Base-by-base conservation (phyloP, 2,329 filamentous ascomycete species). In the Domatiomyces catenatus region DNA sequence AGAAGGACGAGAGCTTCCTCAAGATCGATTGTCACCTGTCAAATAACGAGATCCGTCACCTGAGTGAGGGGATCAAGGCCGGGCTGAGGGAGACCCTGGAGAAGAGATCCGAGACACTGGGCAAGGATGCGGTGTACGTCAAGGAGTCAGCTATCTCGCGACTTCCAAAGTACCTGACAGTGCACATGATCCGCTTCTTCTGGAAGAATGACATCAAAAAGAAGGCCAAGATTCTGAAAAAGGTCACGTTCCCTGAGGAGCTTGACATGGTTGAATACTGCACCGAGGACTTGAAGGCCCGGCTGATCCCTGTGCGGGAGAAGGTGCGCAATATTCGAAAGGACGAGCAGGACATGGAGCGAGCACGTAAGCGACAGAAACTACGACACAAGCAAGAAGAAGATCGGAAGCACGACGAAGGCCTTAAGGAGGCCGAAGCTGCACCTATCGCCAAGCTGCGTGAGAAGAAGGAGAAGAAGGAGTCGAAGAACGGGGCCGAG, bases 201-300 rank as follows among this genome's bases (percentile, higher is more conserved):
- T 98, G 92, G 92, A 90, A 94, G 64, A 81, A 84, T 46, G 87
- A 94, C 59, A 88, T 86, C 2, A 84, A 93, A 68, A 96, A 96
- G 74, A 98, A 98, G 75, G 89, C 90, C 58, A 98, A 98, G 76
- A 98, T 98, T 61, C 90, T 98, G 86, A 86, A 89, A 65, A 98
- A 96, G 70, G 92, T 98, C 51, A 90, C 87, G 0, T 98, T 98
- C 65, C 90, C 90, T 5, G 81, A 86, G 48, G 92, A 98, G 68
- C 73, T 98, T 32, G 92, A 98, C 62, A 80, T 86, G 42, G 81
- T 94, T 19, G 92, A 98, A 64, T 95, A 94, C 68, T 98, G 92
- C 68, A 90, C 89, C 10, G 89, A 96, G 22, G 83, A 92, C 49
- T 74, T 98, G 55, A 84, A 80, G 66, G 82, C 83, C 63, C 79